Evolutionary conservation across 441 rosid species (phyloP), one percentile per base, ranked within the genome.

Genomic region (Euphorbia celastroides): DNA sequence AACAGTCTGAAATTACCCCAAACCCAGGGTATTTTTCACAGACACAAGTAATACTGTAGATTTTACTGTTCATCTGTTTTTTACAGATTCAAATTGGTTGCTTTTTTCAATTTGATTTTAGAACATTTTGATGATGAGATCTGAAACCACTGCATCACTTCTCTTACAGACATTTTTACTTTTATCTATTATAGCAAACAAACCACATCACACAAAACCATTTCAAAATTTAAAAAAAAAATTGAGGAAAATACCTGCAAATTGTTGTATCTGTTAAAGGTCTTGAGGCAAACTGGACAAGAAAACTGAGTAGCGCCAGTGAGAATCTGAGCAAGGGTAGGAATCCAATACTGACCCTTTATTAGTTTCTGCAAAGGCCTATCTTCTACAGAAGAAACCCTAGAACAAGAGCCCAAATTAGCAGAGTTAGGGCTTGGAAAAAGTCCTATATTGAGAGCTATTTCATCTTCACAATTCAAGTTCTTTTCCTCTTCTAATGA

Each of bases 201-300:
- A 9, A 46, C 8, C 6, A 46, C 2, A 46, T 41, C 44, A 7
- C 12, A 41, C 44, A 41, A 41, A 41, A 7, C 12, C 1, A 41
- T 41, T 41, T 10, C 44, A 41, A n/a, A n/a, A n/a, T n/a, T n/a
- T n/a, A n/a, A n/a, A n/a, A n/a, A n/a, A n/a, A n/a, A n/a, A n/a
- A n/a, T n/a, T n/a, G n/a, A n/a, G n/a, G n/a, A n/a, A n/a, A n/a
- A n/a, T 52, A 84, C 94, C 90, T 88, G 91, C 83, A 88, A 74
- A 79, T 88, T 86, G 75, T 88, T 88, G 84, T 88, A 83, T 76
- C 94, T 74, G 72, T 86, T 88, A 67, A 88, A 88, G 80, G 83
- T 84, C 68, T 86, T 88, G 77, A 59, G 52, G 81, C 91, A 88
- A 75, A 88, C 78, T 62, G 86, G 81, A 67, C 94, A 88, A 20